Evolutionary conservation across 2,329 filamentous ascomycete genomes (phyloP), one percentile per base, ranked within the genome.

Genomic region (Endoconidiophora polonica): DNA sequence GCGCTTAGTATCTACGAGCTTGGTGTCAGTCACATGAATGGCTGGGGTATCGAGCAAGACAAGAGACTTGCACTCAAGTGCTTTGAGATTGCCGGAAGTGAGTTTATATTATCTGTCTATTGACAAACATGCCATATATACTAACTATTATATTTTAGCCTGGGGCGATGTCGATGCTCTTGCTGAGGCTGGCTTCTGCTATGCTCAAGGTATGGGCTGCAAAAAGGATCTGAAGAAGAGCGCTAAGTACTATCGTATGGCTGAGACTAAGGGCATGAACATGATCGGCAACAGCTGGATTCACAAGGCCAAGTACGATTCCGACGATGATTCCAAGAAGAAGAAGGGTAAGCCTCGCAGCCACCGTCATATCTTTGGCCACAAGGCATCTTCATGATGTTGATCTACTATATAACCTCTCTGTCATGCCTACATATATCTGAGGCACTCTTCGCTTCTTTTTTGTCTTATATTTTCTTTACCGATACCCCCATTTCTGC

Each of bases 251-350:
- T 96, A 96, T 63, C 81, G 91, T 20, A 74, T 81, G 69, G 91
- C 91, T 4, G 91, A 94, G 63, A 79, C 82, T 22, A 91, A 91
- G 66, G 91, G 91, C 5, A 88, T 95, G 72, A 94, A 79, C 65
- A 96, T 96, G 87, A 83, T 94, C 51, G 91, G 91, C 50, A 96
- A 96, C 63, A 95, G 87, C 70, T 98, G 91, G 90, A 96, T 96
- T 58, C 88, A 95, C 70, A 96, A 96, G 65, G 68, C 86, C 52
- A 96, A 96, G 62, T 96, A 96, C 63, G 77, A 81, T 54, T 83
- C 86, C 23, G 77, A 81, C 37, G 69, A 64, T 47, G 60, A 65
- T 52, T 63, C 63, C 53, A 84, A 82, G 63, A 85, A 84, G 61
- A 60, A 70, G 39, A 76, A 82, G 54, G 84, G 82, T 65, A 90